Conservation (phyloP, 2,329 filamentous ascomycete species). For the Zarea fungicola region DNA sequence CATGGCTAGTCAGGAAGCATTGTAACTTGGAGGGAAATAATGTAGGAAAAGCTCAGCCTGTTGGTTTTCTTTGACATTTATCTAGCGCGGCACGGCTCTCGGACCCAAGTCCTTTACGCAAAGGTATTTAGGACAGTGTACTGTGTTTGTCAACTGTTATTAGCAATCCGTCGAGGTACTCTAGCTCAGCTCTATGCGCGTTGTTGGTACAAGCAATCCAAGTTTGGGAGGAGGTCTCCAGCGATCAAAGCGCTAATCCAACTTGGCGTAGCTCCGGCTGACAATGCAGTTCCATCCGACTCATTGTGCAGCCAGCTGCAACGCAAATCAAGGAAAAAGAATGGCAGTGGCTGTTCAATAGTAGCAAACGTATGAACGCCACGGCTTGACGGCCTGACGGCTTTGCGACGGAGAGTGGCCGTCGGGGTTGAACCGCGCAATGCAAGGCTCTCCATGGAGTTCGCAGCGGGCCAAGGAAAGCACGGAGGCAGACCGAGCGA, state of each 20-base stretch:
- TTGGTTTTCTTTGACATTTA: neutral
- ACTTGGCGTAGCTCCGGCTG: conserved; percentile 6
- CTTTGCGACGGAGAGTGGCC: conserved; percentile 4
- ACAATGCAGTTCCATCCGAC: neutral
- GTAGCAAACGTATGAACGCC: neutral
- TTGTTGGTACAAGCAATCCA: too few species aligned
- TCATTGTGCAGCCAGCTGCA: neutral
- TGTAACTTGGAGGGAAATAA: too few species aligned
- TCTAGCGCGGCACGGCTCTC: neutral
- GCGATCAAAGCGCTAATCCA: conserved; percentile 3
- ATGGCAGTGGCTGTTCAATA: neutral
- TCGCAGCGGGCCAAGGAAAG: neutral
- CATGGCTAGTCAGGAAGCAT: too few species aligned
- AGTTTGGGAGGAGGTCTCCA: neutral
- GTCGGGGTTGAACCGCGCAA: neutral
- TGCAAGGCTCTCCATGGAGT: neutral
- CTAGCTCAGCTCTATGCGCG: too few species aligned
- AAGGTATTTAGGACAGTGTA: too few species aligned
- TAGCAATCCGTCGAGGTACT: too few species aligned
- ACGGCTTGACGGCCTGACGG: conserved; percentile 7
- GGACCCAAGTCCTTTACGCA: neutral
- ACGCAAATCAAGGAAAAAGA: neutral
- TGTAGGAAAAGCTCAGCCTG: too few species aligned
- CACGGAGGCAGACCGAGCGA: conserved; percentile 11
- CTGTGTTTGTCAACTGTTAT: too few species aligned